Evolutionary conservation across 345 rosid genomes (phyloP), one percentile per base, ranked within the genome.

Genomic region (Dipteronia dyeriana): DNA sequence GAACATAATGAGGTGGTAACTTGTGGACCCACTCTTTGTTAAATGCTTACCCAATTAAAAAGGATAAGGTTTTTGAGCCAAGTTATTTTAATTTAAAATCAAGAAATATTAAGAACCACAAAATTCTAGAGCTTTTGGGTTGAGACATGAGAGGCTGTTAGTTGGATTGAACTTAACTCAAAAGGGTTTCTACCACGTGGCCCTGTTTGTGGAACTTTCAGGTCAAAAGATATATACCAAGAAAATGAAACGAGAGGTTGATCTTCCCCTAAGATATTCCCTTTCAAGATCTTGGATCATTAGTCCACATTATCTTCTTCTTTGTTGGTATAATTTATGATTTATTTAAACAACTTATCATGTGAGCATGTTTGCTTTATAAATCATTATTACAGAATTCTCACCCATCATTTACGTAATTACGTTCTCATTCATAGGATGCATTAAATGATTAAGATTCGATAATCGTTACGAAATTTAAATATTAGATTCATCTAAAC

Each of bases 81-180:
- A 51, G 22, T 54, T 59, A 74, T 60, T 51, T 60, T 64, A 64
- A 49, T 59, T 49, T 60, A 75, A 65, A 65, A 51, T 14, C 4
- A 4, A n/a, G 53, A 66, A 65, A 75, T 49, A 29, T 5, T 20
- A 64, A 1, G 22, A n/a, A 17, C 78, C 78, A 75, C 78, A 53
- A 41, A 0, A 51, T 43, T 59, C 1, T 12, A 7, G n/a, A 67
- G 39, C 7, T 20, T 19, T 2, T 19, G 62, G 9, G 3, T 1
- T 56, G 61, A 56, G 61, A 56, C 20, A 19, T 56, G 20, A 8
- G 9, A 17, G 22, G 23, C 22, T 45, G 60, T 0, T 61, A 5
- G 29, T 19, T 63, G 77, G 60, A 75, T 49, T n/a, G 20, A 75
- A n/a, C 13, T 19, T 2, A 19, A 47, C 47, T 49, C n/a, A 31